Evolutionary conservation across 192 early-diverging fungal species (phyloP).

Genomic region (Gaertneriomyces sp.): DNA sequence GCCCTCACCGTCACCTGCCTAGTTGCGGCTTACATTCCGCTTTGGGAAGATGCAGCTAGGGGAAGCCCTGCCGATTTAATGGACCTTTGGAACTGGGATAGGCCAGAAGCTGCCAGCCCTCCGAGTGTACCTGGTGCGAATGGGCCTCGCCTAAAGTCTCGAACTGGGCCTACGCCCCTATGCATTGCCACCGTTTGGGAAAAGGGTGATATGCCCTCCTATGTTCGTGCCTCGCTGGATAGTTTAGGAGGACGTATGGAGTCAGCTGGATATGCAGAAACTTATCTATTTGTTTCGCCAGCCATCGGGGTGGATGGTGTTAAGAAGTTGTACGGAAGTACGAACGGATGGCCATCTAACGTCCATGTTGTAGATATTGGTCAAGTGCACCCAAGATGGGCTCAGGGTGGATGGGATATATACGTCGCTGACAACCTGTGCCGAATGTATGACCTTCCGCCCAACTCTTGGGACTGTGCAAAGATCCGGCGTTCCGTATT

Average conservation of each 20-base stretch:
- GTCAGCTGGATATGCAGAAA: slow-evolving; percentile 2
- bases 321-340: slow-evolving; percentile 6
- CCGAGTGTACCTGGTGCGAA: too few relatives aligned
- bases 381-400: slow-evolving; percentile 6
- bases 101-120: too few relatives aligned
- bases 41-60: too few relatives aligned
- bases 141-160: too few relatives aligned
- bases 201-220: neutral
- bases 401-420: neutral
- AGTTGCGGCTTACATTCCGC: too few relatives aligned
- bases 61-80: too few relatives aligned
- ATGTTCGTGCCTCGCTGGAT: slow-evolving; percentile 19
- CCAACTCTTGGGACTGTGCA: too few relatives aligned
- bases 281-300: slow-evolving; percentile 16
- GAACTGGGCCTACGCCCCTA: neutral
- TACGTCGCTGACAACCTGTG: slow-evolving; percentile 16
- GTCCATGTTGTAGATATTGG: slow-evolving; percentile 22
- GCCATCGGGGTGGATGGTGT: neutral
- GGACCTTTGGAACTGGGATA: too few relatives aligned
- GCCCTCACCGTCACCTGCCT: too few relatives aligned
- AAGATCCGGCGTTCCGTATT: too few relatives aligned
- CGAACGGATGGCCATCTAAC: slow-evolving; percentile 10
- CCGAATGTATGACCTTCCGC: slow-evolving; percentile 1
- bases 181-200: slow-evolving; percentile 15
- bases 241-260: neutral